Evolutionary conservation across 75 land plant species (phyloP), one percentile per base, ranked within the genome.

Genomic region (Adiantum capillusveneris): DNA sequence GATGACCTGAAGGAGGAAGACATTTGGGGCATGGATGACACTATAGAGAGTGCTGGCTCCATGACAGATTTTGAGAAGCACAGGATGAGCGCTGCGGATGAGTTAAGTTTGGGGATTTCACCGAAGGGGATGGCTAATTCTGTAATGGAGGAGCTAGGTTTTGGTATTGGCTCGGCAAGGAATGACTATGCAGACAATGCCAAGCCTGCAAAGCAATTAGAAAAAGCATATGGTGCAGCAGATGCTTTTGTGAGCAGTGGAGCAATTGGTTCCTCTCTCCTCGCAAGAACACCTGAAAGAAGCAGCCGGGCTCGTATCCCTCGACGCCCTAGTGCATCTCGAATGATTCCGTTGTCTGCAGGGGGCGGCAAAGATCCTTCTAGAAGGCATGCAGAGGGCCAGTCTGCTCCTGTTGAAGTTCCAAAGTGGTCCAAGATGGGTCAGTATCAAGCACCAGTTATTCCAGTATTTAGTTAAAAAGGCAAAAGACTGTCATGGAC

Each of bases 381-480:
- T 11, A 6, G 44, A 26, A 34, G 66, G 31, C 64, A 36, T 20
- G 43, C 44, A 46, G 45, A 41, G 56, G 84, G 59, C 37, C 77
- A 68, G 31, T 82, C 85, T 30, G 82, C 85, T 12, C 82, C 85
- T 0, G 31, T 82, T 18, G 62, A 78, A 28, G 81, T 79, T 11
- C 85, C 81, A 11, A 78, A 82, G 50, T 79, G 85, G 85, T 75
- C 78, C 0, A 79, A 67, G 56, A 68, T 84, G 18, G 66, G 79
- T 16, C 19, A 67, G 12, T 45, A 46, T 46, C 13, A 18, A 29
- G 37, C 9, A 34, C 9, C 37, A 34, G 9, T 3, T 34, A 34
- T 34, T 3, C 3, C 3, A 34, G 9, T 34, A 9, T 9, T 34
- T 34, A 34, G 7, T 34, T 34, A 34, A 34, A 34, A 34, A 9